Base-by-base conservation (phyloP, 2,329 filamentous ascomycete species). In the Penicillium sp. region DNA sequence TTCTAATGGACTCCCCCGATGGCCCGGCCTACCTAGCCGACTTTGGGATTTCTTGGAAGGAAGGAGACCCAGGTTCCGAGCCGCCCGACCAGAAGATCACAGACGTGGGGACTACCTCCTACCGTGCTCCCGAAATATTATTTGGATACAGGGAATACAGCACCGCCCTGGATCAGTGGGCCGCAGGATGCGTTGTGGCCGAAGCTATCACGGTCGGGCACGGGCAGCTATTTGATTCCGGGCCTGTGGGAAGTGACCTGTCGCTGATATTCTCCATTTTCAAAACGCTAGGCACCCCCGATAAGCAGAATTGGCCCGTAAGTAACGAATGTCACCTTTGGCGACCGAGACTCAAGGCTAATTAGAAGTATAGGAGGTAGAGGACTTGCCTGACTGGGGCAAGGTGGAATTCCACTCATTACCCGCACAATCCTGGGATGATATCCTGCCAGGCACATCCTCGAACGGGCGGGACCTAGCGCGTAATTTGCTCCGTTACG, bases 241-340 rank as follows among this genome's bases (percentile, higher is more conserved):
- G 91, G 1, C 90, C 96, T 62, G 81, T 97, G 44, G 94, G 95
- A 0, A 97, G 90, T 66, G 94, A 99, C 72, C 79, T 99, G 32
- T 89, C 90, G 0, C 78, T 99, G 44, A 93, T 99, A 50, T 81
- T 92, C 46, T 96, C 91, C 65, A 93, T 97, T 29, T 97, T 99
- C 75, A 87, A 89, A 72, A 95, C 88, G 0, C 72, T 99, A 6
- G 95, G 95, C 1, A 97, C 92, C 1, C 94, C 94, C 0, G 88
- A 88, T 37, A 72, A 80, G n/a, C 78, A 86, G 46, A 84, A 78
- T 0, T 99, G 94, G 94, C 94, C 94, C 2, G 90, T 84, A 71
- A 61, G 80, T 68, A 7, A 7, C 10, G 6, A 27, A 37, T 40
- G 2, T 4, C 21, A 40, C 9, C 7, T 40, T n/a, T n/a, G n/a